Percentiles rank a stretch among this genome's conserved stretches.
Evolutionary conservation across 75 land plant genomes (phyloP).

Genomic region (Selaginella tamariscina): DNA sequence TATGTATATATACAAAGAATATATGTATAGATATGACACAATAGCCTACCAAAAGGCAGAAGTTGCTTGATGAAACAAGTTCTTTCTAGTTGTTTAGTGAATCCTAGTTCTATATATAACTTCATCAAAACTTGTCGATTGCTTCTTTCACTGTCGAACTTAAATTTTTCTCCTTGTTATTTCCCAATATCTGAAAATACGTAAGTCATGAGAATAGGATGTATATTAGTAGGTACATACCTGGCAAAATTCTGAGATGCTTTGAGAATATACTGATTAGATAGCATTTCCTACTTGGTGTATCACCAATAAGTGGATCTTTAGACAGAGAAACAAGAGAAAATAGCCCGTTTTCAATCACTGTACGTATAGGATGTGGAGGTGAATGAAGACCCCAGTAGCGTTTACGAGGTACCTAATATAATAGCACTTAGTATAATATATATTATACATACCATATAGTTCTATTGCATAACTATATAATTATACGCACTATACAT

Average conservation of each 20-base stretch:
- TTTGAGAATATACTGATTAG: not conserved
- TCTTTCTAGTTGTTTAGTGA: slow-evolving; percentile 60
- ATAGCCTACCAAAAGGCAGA: slow-evolving; percentile 72
- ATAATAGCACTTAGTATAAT: not conserved
- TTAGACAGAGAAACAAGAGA: too few species aligned
- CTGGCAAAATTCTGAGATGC: not conserved
- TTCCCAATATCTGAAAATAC: slow-evolving; percentile 45
- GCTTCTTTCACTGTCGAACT: slow-evolving; percentile 53
- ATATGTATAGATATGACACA: too few species aligned
- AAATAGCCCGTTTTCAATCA: slow-evolving; percentile 64
- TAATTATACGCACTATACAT: not conserved
- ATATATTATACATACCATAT: too few species aligned
- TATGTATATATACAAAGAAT: too few species aligned
- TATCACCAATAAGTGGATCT: too few species aligned
- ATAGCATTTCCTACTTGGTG: too few species aligned
- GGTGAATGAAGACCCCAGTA: slow-evolving; percentile 99
- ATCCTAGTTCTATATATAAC: slow-evolving; percentile 56
- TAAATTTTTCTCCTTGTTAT: slow-evolving; percentile 44
- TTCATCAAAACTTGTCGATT: slow-evolving; percentile 89
- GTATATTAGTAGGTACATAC: not conserved
- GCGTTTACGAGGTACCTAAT: slow-evolving; percentile 82
- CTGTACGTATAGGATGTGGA: slow-evolving; percentile 63
- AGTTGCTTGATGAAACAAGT: slow-evolving; percentile 68
- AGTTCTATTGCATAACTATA: not conserved
- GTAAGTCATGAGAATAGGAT: not conserved